Percentiles rank a stretch among this genome's conserved stretches.
Evolutionary conservation across 257 asterid genomes (phyloP).

Genomic region (Sherardia arvensis): DNA sequence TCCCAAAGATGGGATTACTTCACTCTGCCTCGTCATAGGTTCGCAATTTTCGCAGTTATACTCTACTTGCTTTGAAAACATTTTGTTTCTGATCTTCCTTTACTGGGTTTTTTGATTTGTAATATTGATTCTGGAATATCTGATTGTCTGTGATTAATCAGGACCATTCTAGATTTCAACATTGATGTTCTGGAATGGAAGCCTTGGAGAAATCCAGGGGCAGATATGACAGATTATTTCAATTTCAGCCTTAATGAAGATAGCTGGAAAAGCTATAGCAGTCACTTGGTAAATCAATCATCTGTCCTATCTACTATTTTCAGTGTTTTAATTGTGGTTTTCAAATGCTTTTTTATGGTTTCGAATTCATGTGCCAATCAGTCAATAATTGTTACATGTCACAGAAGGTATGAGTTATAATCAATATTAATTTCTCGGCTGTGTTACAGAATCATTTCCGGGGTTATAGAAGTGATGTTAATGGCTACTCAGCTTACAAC

Average conservation of each 20-base stretch:
- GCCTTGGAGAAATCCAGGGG: conserved; percentile 32
- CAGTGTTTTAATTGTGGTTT: neutral
- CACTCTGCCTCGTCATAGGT: conserved; percentile 34
- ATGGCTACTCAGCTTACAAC: conserved; percentile 7
- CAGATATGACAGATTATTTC: conserved; percentile 33
- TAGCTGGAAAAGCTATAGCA: conserved; percentile 32
- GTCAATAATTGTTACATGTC: neutral
- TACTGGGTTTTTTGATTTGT: neutral
- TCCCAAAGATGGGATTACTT: conserved; percentile 17
- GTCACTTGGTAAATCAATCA: conserved; percentile 20
- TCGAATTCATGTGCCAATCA: neutral
- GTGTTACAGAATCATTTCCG: conserved; percentile 21
- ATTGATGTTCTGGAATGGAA: conserved; percentile 25
- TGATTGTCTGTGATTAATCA: conserved; percentile 2
- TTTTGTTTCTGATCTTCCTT: neutral
- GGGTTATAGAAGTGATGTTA: conserved; percentile 5
- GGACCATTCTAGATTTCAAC: conserved; percentile 31
- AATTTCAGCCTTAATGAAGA: conserved; percentile 38
- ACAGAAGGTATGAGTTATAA: neutral
- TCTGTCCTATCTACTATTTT: neutral
- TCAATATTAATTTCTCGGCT: neutral
- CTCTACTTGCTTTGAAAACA: neutral
- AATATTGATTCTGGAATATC: neutral
- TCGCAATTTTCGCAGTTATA: conserved; percentile 7
- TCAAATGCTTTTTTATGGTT: neutral